Percentiles rank a stretch among this genome's conserved stretches.
Evolutionary conservation across 371 early-diverging fungal genomes (phyloP).

Genomic region (Haplosporangium sp.): DNA sequence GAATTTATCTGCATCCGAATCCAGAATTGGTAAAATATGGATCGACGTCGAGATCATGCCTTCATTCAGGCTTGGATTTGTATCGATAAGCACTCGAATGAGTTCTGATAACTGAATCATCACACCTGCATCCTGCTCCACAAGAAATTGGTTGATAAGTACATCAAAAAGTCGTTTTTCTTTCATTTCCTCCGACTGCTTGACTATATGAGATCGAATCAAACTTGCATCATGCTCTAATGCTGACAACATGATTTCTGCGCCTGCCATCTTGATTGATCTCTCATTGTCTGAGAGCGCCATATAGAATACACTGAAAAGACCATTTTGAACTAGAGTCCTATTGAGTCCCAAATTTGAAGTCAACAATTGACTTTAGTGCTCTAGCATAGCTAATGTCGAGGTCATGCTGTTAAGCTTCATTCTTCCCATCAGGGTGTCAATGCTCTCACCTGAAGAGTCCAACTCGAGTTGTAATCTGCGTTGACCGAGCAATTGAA

Average conservation of each 20-base stretch:
- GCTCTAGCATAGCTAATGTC: no score
- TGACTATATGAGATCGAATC: conserved; percentile 76
- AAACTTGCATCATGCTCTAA: conserved; percentile 83
- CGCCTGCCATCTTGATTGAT: conserved; percentile 66
- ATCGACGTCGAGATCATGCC: conserved; percentile 35
- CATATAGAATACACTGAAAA: conserved; percentile 79
- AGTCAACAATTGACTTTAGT: not conserved
- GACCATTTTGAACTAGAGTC: conserved; percentile 75
- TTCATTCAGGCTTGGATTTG: conserved; percentile 49
- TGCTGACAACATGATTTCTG: conserved; percentile 77
- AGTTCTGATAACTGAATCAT: conserved; percentile 80
- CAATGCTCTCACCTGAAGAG: conserved; percentile 60
- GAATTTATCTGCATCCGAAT: conserved; percentile 77
- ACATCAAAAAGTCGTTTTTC: conserved; percentile 66
- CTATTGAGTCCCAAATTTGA: conserved; percentile 43
- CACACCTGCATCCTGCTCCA: conserved; percentile 72
- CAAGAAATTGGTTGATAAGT: conserved; percentile 71
- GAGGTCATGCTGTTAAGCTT: not conserved
- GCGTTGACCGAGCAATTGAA: conserved; percentile 75
- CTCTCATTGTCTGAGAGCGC: conserved; percentile 66
- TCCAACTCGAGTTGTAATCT: conserved; percentile 63
- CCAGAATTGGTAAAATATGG: conserved; percentile 52
- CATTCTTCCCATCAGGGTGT: not conserved
- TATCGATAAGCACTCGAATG: conserved; percentile 79
- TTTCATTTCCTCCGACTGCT: conserved; percentile 63